A percentile compares a stretch with the other conserved stretches of the same genome.
Conservation (phyloP, 495 filamentous ascomycete genomes). For the Talaromyces proteolyticus region DNA sequence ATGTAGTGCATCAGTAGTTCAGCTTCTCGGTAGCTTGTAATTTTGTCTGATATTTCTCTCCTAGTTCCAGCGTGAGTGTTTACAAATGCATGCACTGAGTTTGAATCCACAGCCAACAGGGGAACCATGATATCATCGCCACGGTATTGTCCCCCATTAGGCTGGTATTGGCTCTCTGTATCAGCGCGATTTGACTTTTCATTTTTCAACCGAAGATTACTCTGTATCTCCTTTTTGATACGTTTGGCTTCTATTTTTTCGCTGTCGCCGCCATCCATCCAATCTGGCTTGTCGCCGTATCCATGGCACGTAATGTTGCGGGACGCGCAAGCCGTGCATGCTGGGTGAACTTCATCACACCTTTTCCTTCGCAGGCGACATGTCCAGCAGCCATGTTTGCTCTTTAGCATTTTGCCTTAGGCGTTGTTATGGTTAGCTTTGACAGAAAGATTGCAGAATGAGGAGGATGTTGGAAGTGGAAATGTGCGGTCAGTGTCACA, state of each 20-base stretch:
- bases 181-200: not conserved
- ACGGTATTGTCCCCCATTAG: not conserved
- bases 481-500: too few species aligned
- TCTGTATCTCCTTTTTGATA: not conserved
- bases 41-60: not conserved
- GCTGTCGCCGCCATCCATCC: not conserved
- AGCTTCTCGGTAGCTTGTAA: not conserved
- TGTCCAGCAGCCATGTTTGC: conserved; percentile 60
- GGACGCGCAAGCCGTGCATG: conserved; percentile 32
- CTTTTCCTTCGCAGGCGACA: conserved; percentile 88
- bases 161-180: not conserved
- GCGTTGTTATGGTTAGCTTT: not conserved
- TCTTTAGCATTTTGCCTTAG: not conserved
- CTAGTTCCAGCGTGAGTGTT: too few species aligned
- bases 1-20: conserved; percentile 4
- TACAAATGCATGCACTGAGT: too few species aligned
- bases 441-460: too few species aligned
- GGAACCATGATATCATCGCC: too few species aligned
- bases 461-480: too few species aligned
- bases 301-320: conserved; percentile 3
- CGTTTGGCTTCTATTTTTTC: not conserved
- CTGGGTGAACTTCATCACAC: conserved; percentile 78
- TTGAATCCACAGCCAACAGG: too few species aligned
- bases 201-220: not conserved
- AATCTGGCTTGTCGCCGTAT: conserved; percentile 1